A percentile compares a stretch with the other conserved stretches of the same genome.
Evolutionary conservation across 2,329 filamentous ascomycete genomes (phyloP).

Genomic region (Aspergillus spinulosporus): DNA sequence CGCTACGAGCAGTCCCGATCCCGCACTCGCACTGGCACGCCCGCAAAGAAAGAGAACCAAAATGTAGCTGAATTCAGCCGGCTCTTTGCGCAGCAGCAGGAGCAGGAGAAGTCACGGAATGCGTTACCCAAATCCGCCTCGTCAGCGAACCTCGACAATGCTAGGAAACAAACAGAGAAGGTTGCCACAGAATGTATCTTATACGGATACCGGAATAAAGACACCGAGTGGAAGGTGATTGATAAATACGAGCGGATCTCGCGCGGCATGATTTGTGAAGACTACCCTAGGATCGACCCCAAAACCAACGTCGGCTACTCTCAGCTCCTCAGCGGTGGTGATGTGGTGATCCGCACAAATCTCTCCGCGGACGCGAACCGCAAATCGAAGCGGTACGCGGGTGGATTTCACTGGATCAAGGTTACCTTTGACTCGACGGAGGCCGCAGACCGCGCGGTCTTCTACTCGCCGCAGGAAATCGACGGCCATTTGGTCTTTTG

Average conservation of each 20-base stretch:
- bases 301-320: constrained; percentile 67
- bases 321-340: constrained; percentile 70
- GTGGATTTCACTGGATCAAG: constrained; percentile 90
- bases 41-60: constrained; percentile 58
- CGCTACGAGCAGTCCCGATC: constrained; percentile 48
- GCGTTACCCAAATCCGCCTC: constrained; percentile 42
- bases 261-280: constrained; percentile 78
- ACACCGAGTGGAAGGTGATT: constrained; percentile 76
- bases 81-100: constrained; percentile 47
- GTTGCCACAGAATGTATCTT: constrained; percentile 78
- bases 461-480: constrained; percentile 69
- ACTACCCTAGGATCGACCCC: constrained; percentile 85
- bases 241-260: constrained; percentile 85
- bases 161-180: constrained; percentile 44
- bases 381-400: constrained; percentile 77
- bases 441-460: constrained; percentile 68
- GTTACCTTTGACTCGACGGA: constrained; percentile 75
- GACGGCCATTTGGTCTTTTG: constrained; percentile 70
- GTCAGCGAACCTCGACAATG: constrained; percentile 42
- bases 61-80: constrained; percentile 51
- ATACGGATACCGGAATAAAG: constrained; percentile 74
- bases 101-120: constrained; percentile 41
- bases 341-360: constrained; percentile 66
- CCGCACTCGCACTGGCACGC: constrained; percentile 59
- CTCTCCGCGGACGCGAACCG: constrained; percentile 71